Base-by-base conservation (phyloP, 2,329 filamentous ascomycete species). In the Penicillium sp. region DNA sequence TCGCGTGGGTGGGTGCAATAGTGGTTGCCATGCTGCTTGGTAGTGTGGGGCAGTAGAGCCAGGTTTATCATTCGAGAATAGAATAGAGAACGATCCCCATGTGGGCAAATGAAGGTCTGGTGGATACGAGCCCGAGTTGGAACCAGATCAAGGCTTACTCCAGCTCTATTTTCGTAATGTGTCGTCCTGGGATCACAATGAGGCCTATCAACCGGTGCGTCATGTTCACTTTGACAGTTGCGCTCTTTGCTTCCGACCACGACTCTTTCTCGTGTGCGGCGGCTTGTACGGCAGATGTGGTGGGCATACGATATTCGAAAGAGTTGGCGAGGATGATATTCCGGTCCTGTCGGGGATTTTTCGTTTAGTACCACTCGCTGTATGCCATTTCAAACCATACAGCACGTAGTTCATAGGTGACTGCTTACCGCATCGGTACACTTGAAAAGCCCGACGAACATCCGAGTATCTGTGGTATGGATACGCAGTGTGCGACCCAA, bases 381-480 rank as follows among this genome's bases (percentile, higher is more conserved):
- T 26, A 13, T 14, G 5, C 20, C 18, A 24, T 43, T 45, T 26
- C 22, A 26, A 43, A n/a, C 1, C 14, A 5, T 4, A 13, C 44
- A 13, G 45, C 46, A 50, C 35, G 50, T 31, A 45, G 34, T 31
- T 43, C 49, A 57, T 54, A 37, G 31, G 18, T 47, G 38, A 49
- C 39, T 47, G 80, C 83, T 49, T 77, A 95, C 92, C 57, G 89
- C 86, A 78, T 99, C 94, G 31, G 92, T 97, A 78, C 94, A 99
- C 76, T 95, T 97, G 77, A 99, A 89, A 61, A 86, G 82, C 20
- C 94, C 94, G 53, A 92, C 85, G 74, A 97, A 99, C 72, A 96
- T 86, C 58, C 94, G 89, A 16, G 85, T 85, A 71, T 97, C 93
- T 5, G 86, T 89, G 14, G 89, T 90, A 66, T 89, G 84, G 53